These are phyloP conservation scores for Apiotrichum siamense DNA, from an alignment of 1,284 basidiomycete species.

Conservation along the genomic window DNA sequence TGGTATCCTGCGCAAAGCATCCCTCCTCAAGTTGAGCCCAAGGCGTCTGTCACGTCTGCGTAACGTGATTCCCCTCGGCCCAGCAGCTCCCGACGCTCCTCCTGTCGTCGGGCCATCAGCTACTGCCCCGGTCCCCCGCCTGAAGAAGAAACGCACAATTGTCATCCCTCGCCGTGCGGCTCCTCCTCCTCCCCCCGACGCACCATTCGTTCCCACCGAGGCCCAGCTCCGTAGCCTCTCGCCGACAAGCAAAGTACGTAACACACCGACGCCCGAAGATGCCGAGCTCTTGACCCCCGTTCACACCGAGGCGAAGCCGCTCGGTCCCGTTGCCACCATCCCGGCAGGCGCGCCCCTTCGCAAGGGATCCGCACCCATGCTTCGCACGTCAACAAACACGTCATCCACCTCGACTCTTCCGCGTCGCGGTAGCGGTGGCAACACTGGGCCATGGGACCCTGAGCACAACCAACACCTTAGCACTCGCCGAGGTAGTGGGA, in stretches of 20 bases:
- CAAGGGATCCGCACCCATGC: background rate
- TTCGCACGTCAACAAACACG: background rate
- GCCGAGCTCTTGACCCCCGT: background rate
- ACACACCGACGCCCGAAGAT: background rate
- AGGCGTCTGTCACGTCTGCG: conserved; percentile 5
- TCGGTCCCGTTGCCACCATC: background rate
- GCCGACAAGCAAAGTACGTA: background rate
- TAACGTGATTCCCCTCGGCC: background rate
- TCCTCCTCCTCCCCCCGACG: conserved; percentile 25
- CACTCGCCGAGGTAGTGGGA: background rate
- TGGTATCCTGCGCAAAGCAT: conserved; percentile 9
- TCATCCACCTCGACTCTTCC: background rate
- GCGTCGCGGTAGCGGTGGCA: background rate
- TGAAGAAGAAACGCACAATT: conserved; percentile 28
- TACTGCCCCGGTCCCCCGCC: background rate
- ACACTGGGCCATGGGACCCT: background rate
- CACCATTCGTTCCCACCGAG: conserved; percentile 6
- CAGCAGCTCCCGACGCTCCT: background rate
- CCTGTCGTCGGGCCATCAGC: background rate
- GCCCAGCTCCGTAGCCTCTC: background rate
- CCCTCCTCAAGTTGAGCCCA: background rate
- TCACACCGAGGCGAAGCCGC: background rate
- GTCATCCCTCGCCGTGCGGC: conserved; percentile 32
- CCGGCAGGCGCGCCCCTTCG: background rate
- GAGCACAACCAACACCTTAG: background rate